phyloP scores from a whole-genome alignment of 306 rosid genomes.

The Fragaria vesca region DNA sequence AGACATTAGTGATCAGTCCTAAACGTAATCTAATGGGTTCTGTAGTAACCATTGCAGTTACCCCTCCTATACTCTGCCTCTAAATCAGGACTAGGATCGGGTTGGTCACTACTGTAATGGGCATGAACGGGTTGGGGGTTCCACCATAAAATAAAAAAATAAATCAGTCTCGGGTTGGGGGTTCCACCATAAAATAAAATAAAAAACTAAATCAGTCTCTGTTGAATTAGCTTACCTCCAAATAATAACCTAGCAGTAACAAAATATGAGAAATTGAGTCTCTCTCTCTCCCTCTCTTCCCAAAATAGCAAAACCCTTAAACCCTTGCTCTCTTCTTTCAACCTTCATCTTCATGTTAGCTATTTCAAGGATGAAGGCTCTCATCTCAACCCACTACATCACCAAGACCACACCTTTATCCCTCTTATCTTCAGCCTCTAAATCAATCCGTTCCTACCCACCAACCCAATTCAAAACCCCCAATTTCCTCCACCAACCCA shows the following conservation, averaged over 20 bases:
- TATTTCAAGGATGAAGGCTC: constrained; percentile 53
- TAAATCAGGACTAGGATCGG: too few relatives aligned
- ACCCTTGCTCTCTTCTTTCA: not conserved
- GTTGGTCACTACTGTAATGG: too few relatives aligned
- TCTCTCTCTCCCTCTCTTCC: not conserved
- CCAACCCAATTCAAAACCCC: constrained; percentile 16
- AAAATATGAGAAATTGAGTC: not conserved
- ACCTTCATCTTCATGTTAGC: constrained; percentile 21
- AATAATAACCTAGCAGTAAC: not conserved
- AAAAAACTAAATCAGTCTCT: too few relatives aligned
- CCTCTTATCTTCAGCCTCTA: constrained; percentile 33
- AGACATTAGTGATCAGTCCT: not conserved
- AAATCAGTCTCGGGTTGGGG: too few relatives aligned
- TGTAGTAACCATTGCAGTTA: too few relatives aligned
- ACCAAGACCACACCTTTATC: constrained; percentile 37
- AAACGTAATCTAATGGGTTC: not conserved
- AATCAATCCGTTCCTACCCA: constrained; percentile 22
- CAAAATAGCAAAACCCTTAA: constrained; percentile 41
- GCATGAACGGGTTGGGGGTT: too few relatives aligned
- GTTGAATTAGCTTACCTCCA: not conserved
- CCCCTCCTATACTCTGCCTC: too few relatives aligned
- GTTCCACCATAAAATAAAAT: too few relatives aligned
- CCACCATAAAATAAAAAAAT: too few relatives aligned
- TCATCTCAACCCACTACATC: constrained; percentile 43
- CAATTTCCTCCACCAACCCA: constrained; percentile 38